Evolutionary conservation across 2,329 filamentous ascomycete species (phyloP).

Genomic region (Aureobasidium melanogenum): DNA sequence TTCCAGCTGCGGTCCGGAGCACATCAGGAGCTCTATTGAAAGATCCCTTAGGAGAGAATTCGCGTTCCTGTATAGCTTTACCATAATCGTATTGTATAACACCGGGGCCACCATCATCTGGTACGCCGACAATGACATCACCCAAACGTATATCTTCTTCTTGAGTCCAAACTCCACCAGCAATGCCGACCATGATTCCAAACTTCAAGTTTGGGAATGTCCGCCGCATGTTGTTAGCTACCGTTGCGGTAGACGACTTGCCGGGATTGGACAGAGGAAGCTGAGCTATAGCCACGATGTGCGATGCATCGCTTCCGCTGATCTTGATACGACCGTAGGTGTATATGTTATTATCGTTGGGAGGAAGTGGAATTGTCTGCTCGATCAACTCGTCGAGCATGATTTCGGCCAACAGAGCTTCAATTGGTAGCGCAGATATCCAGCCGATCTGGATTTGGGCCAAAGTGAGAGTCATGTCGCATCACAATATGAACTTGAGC

Average conservation of each 20-base stretch:
- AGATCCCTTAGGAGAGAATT: slow-evolving; percentile 12
- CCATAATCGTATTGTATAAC: slow-evolving; percentile 22
- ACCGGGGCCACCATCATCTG: slow-evolving; percentile 15
- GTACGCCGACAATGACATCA: slow-evolving; percentile 20
- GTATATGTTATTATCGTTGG: not conserved
- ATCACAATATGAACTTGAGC: not conserved
- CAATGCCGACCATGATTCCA: slow-evolving; percentile 18
- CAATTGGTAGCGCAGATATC: slow-evolving; percentile 12
- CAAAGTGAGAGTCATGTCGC: not conserved
- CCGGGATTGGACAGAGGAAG: slow-evolving; percentile 14
- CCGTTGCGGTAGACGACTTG: slow-evolving; percentile 13
- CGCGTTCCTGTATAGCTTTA: slow-evolving; percentile 6
- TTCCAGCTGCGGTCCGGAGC: slow-evolving; percentile 18
- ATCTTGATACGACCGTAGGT: not conserved
- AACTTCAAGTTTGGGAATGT: slow-evolving; percentile 12
- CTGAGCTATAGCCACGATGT: slow-evolving; percentile 16
- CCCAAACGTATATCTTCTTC: slow-evolving; percentile 17
- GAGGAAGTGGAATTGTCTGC: not conserved
- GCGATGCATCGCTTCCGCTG: not conserved
- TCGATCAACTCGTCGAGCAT: slow-evolving; percentile 12
- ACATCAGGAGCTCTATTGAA: slow-evolving; percentile 17
- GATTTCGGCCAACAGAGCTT: slow-evolving; percentile 2
- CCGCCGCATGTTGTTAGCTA: slow-evolving; percentile 14
- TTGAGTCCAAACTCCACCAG: slow-evolving; percentile 15
- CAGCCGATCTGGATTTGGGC: slow-evolving; percentile 11